Evolutionary conservation across 1,284 basidiomycete species (phyloP), one percentile per base, ranked within the genome.

Genomic region (Tranzscheliella williamsii): DNA sequence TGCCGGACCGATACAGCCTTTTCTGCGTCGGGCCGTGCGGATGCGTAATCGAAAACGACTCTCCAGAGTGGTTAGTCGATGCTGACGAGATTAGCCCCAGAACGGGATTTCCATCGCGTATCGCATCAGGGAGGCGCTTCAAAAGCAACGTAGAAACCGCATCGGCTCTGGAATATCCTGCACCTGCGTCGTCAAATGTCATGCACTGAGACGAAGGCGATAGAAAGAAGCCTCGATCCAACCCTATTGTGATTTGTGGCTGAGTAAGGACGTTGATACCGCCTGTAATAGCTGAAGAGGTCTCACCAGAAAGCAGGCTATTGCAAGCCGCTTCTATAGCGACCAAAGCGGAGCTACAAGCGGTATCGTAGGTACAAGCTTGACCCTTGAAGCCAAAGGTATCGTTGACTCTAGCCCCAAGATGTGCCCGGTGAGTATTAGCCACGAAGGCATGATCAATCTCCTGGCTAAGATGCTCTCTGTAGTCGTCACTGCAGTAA

Each of bases 221-320:
- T 6, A 68, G 61, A 42, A 68, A 68, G 45, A 61, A 61, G 24
- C 56, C 66, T 39, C 61, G 38, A 38, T 68, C 66, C 7, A 68
- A 45, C 2, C 66, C 66, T 27, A 68, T 56, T 15, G 54, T 61
- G 37, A 68, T 65, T 31, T 68, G 61, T 22, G 66, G 66, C 39
- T 65, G 61, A 1, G 56, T 65, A 17, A 68, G 49, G 21, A 68
- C 48, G 30, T 61, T 65, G 61, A 68, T 42, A 13, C 66, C 66
- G 5, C 66, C 66, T 2, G 61, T 53, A n/a, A 68, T 33, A 4
- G 37, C 66, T 2, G 44, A 46, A 8, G 40, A 39, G 4, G 46
- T 50, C 23, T 60, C 43, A 4, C 56, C 52, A 5, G 45, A 23
- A 1, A 53, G 42, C 16, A 67, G 18, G 34, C 48, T 50, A 15